These are phyloP conservation scores for Alternaria angustiovoidea DNA, from an alignment of 2,329 filamentous ascomycete genomes.

Conservation along the genomic window DNA sequence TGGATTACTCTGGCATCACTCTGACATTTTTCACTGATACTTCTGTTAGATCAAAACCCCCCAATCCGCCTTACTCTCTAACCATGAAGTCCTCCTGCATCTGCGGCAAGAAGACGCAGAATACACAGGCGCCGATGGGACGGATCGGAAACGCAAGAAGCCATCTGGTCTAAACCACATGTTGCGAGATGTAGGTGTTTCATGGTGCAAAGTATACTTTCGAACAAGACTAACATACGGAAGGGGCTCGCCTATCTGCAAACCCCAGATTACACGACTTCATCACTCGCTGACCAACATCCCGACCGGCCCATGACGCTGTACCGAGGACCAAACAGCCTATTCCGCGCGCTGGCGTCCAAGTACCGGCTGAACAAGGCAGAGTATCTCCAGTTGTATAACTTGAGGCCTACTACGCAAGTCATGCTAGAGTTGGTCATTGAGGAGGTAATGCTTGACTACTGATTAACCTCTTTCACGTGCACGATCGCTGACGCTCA, in stretches of 20 bases:
- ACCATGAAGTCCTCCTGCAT: conserved; percentile 72
- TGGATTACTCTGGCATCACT: neutral
- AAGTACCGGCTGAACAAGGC: conserved; percentile 48
- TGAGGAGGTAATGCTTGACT: conserved; percentile 39
- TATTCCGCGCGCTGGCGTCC: conserved; percentile 41
- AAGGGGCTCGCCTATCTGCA: conserved; percentile 60
- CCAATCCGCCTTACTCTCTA: conserved; percentile 73
- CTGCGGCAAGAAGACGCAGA: conserved; percentile 45
- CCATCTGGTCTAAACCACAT: conserved; percentile 67
- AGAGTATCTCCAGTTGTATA: conserved; percentile 51
- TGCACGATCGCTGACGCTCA: neutral
- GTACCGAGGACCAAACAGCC: conserved; percentile 43
- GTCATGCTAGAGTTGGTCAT: conserved; percentile 47
- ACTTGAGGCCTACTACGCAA: conserved; percentile 41
- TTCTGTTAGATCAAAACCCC: conserved; percentile 70
- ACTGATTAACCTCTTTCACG: neutral
- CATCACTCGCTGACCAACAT: conserved; percentile 26
- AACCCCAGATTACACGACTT: conserved; percentile 35
- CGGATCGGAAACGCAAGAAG: conserved; percentile 32
- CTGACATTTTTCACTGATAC: neutral
- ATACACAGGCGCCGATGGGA: conserved; percentile 44
- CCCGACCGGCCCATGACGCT: conserved; percentile 42
- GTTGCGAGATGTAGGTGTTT: conserved; percentile 66
- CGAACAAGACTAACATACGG: neutral
- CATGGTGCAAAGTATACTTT: neutral